Evolutionary conservation across 768 basidiomycete genomes (phyloP).

Genomic region (Tricholoma terreum): DNA sequence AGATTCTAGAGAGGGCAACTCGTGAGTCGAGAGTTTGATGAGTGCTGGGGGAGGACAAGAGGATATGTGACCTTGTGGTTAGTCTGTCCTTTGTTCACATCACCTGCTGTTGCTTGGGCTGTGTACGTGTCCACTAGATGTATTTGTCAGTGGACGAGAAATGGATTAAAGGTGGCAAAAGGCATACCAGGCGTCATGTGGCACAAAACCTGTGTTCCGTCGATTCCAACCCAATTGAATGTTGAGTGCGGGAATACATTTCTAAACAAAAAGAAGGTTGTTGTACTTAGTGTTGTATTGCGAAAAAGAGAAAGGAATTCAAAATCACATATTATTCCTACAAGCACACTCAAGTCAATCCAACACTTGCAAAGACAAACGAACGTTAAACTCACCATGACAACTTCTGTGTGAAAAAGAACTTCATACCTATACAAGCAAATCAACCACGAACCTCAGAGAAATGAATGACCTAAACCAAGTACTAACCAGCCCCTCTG

Average conservation of each 20-base stretch:
- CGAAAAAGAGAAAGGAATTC: background rate
- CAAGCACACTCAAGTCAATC: background rate
- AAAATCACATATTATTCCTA: conserved; percentile 78
- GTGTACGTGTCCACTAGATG: conserved; percentile 75
- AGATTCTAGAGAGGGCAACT: conserved; percentile 52
- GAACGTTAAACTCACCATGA: conserved; percentile 59
- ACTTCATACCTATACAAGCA: conserved; percentile 65
- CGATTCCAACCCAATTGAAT: conserved; percentile 96
- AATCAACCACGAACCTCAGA: background rate
- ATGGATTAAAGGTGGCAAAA: background rate
- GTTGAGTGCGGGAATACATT: conserved; percentile 94
- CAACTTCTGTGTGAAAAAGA: conserved; percentile 98
- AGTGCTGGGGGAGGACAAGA: background rate
- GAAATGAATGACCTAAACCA: too few relatives aligned
- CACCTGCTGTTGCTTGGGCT: conserved; percentile 84
- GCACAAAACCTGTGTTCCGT: conserved; percentile 90
- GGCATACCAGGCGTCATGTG: conserved; percentile 88
- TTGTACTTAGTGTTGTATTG: background rate
- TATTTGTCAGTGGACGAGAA: background rate
- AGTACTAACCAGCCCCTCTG: conserved; percentile 46
- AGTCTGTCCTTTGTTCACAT: conserved; percentile 78
- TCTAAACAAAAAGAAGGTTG: conserved; percentile 31
- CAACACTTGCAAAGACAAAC: background rate
- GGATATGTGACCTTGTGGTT: conserved; percentile 73
- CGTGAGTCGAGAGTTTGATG: background rate